Evolutionary conservation across 371 early-diverging fungal species (phyloP).

Genomic region (Rhizopus sp.): DNA sequence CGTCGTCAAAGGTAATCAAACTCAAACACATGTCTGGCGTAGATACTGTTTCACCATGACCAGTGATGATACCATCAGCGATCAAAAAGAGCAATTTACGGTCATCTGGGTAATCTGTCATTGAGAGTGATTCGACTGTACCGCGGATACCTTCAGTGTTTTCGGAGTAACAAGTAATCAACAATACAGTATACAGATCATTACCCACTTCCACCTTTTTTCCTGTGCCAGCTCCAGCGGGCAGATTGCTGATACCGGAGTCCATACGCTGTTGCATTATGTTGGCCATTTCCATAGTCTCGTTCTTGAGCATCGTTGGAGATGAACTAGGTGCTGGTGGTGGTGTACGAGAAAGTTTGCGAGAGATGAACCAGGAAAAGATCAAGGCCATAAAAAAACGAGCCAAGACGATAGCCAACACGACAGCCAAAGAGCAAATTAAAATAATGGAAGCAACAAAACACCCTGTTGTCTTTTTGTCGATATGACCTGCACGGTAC

Average conservation of each 20-base stretch:
- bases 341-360: constrained; percentile 66
- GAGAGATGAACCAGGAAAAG: constrained; percentile 86
- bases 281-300: constrained; percentile 49
- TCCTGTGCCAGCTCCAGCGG: constrained; percentile 6
- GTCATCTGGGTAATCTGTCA: constrained; percentile 89
- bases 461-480: constrained; percentile 86
- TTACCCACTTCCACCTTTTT: constrained; percentile 48
- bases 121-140: constrained; percentile 93
- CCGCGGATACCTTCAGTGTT: constrained; percentile 84
- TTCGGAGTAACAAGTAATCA: constrained; percentile 95
- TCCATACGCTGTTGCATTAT: constrained; percentile 27
- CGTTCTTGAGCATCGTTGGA: constrained; percentile 28
- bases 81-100: constrained; percentile 93
- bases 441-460: constrained; percentile 81
- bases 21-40: constrained; percentile 80
- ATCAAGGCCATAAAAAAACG: constrained; percentile 88
- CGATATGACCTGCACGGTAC: constrained; percentile 80
- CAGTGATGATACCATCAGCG: constrained; percentile 90
- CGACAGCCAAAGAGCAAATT: constrained; percentile 66
- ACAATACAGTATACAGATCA: constrained; percentile 63
- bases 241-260: constrained; percentile 23
- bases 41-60: constrained; percentile 78
- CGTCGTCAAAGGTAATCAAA: constrained; percentile 61
- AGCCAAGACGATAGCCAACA: constrained; percentile 72
- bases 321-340: constrained; percentile 34